These are phyloP conservation scores for Orbilia quercus DNA, from an alignment of 2,329 filamentous ascomycete species.

Conservation along the genomic window DNA sequence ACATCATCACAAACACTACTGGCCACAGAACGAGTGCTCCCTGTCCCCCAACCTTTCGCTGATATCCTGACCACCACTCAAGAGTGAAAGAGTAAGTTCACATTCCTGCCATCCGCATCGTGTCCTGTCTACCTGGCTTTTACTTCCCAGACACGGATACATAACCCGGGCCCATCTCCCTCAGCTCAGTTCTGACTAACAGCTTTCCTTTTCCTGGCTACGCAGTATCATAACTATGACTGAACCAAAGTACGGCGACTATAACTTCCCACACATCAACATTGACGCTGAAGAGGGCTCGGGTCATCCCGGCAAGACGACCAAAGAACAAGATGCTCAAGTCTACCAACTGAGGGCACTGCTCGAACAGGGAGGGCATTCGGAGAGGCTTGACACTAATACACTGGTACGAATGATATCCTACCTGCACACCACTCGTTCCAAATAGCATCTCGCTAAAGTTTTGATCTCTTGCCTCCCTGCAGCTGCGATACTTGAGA, in stretches of 20 bases:
- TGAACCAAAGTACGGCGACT: conserved; percentile 87
- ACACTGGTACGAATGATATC: conserved; percentile 77
- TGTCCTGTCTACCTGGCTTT: no score
- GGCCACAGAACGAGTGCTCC: neutral
- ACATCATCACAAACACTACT: conserved; percentile 2
- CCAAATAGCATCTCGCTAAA: conserved; percentile 35
- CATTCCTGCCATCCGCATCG: no score
- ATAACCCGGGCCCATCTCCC: no score
- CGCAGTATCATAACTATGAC: conserved; percentile 25
- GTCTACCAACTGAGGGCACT: conserved; percentile 84
- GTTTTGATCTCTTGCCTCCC: conserved; percentile 9
- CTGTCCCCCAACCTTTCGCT: conserved; percentile 1
- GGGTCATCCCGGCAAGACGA: conserved; percentile 87
- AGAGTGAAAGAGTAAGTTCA: no score
- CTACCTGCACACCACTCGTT: conserved; percentile 5
- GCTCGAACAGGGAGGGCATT: conserved; percentile 85
- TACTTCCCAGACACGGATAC: no score
- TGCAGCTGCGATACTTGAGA: conserved; percentile 84
- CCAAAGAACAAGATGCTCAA: conserved; percentile 85
- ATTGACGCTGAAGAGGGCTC: conserved; percentile 70
- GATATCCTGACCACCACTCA: conserved; percentile 1
- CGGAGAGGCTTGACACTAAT: conserved; percentile 86
- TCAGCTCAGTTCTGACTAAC: neutral
- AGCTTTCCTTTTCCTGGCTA: neutral
- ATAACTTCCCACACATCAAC: conserved; percentile 86